Base-by-base conservation (phyloP, 2,329 filamentous ascomycete species). In the Fonsecaea pedrosoi region DNA sequence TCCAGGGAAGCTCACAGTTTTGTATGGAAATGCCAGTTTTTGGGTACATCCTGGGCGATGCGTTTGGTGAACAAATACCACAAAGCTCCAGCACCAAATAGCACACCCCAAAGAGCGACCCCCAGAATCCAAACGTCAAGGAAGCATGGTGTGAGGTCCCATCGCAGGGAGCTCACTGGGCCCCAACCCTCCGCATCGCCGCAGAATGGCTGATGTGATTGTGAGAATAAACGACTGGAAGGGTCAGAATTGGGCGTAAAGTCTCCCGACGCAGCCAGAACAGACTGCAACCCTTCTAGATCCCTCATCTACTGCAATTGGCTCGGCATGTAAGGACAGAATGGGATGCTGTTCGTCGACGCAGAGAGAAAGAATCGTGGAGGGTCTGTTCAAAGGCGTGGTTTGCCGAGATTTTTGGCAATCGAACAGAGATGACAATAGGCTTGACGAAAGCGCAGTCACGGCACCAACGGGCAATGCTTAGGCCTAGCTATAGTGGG, bases 131-230 rank as follows among this genome's bases (percentile, higher is more conserved):
- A 94, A 25, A 96, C 87, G 77, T 99, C 96, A 74, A 98, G 89
- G 77, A 99, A 99, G 82, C 95, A 99, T 48, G 95, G 94, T 15
- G 95, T 98, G 75, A 99, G 93, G 81, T 99, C 95, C 79, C 92
- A 97, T 78, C 94, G 86, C 72, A 89, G 84, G 40, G 89, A 89
- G 79, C 93, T 97, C 77, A 99, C 77, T 25, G 95, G 95, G 0
- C 96, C 96, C 95, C 95, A 99, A 75, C 95, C 96, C 80, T 98
- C 94, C 62, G 85, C 83, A 80, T 97, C 95, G 78, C 90, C 88
- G 81, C 94, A 98, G 78, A 97, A 83, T 65, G 92, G 88, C 77
- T 96, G 91, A 54, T 35, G 56, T 8, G 25, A 54, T 12, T 40
- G 35, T 21, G 57, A 18, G 25, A 25, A 18, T n/a, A 54, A 12